phyloP scores from a whole-genome alignment of 352 stramenopile genomes.

The Globisporangium splendens region DNA sequence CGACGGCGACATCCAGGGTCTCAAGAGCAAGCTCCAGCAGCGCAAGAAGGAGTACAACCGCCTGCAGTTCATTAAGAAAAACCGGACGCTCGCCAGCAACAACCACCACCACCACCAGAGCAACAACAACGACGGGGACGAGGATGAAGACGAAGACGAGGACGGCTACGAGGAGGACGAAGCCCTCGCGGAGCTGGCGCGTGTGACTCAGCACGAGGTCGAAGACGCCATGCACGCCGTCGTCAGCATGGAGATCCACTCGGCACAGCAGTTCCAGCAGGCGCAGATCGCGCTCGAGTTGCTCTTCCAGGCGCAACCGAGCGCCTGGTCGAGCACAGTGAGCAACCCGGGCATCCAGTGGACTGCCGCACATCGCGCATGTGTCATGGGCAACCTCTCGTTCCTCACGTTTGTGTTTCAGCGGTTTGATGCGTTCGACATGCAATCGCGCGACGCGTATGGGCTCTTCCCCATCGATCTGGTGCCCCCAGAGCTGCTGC shows the following conservation, averaged over 20 bases:
- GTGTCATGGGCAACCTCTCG: slow-evolving; percentile 51
- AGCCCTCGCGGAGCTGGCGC: slow-evolving; percentile 15
- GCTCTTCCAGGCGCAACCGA: slow-evolving; percentile 32
- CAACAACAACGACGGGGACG: not conserved
- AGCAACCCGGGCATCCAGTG: slow-evolving; percentile 33
- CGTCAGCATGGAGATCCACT: slow-evolving; percentile 50
- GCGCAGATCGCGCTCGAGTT: slow-evolving; percentile 60
- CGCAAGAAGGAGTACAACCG: slow-evolving; percentile 9
- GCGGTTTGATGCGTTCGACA: slow-evolving; percentile 28
- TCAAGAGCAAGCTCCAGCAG: slow-evolving; percentile 37
- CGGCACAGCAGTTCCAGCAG: slow-evolving; percentile 56
- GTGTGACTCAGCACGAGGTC: slow-evolving; percentile 8
- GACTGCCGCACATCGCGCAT: slow-evolving; percentile 52
- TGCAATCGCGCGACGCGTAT: slow-evolving; percentile 42
- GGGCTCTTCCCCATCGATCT: slow-evolving; percentile 54
- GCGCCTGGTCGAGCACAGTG: slow-evolving; percentile 21
- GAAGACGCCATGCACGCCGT: slow-evolving; percentile 57
- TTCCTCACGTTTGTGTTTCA: slow-evolving; percentile 55
- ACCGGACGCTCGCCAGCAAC: too few species aligned
- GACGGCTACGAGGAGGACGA: slow-evolving; percentile 16
- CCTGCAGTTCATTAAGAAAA: too few species aligned
- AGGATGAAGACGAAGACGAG: too few species aligned
- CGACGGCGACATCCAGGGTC: slow-evolving; percentile 44
- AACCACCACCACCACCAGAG: slow-evolving; percentile 1
- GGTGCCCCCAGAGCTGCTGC: slow-evolving; percentile 45